Base-by-base conservation (phyloP, 1,284 basidiomycete species). In the Marasmius sp. region DNA sequence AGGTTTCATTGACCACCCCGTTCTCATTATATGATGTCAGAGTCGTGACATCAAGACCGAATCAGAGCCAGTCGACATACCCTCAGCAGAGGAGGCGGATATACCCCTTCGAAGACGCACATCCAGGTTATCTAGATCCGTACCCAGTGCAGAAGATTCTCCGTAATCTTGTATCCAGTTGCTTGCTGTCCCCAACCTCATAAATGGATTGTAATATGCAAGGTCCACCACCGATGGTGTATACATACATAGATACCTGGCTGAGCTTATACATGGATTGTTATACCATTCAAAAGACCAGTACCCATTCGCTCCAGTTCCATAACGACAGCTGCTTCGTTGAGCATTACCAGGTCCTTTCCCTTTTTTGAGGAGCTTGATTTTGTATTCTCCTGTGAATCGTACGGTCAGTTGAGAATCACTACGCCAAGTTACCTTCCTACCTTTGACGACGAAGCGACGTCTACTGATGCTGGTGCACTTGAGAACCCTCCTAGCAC, bases 401-500 rank as follows among this genome's bases (percentile, higher is more conserved):
- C 53, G 49, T 33, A 65, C 55, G 70, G 69, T 75, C 73, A 68
- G 67, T 64, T n/a, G 74, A 48, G 48, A 67, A 60, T 51, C 57
- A 41, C 49, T 39, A 57, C 54, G 11, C 3, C 14, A 6, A 43
- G 20, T 18, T 38, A n/a, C 43, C 16, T 52, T 11, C 37, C 10
- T 58, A 47, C n/a, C 12, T 20, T 48, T 27, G 34, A 37, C 18
- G 22, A 58, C 7, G 39, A 61, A 53, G 33, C 14, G 22, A 65
- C 60, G 58, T 79, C 77, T 52, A 63, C 60, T 12, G 73, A 27
- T 27, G 27, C 68, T 6, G 89, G 93, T 43, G 74, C 76, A 67
- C 85, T 86, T 0, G 89, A 92, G 76, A 91, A 97, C 2, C 90
- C 91, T 16, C 93, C 85, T 58, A 95, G 79, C 5, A 96, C 93